Evolutionary conservation across 495 filamentous ascomycete genomes (phyloP).

Genomic region (Podospora pseudocomata): DNA sequence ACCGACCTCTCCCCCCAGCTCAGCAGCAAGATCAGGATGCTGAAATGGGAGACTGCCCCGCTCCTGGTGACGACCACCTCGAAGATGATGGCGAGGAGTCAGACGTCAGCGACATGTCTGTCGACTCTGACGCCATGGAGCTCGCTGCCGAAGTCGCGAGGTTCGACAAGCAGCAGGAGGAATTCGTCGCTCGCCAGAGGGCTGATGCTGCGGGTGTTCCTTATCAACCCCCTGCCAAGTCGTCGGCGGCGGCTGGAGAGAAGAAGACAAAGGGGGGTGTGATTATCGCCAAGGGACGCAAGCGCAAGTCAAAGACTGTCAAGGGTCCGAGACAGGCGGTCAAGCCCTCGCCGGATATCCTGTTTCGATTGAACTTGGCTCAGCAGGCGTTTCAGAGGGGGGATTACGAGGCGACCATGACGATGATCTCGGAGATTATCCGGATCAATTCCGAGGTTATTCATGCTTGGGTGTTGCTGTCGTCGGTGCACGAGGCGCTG

Average conservation of each 20-base stretch:
- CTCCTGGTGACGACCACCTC: conserved; percentile 8
- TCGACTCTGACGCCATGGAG: conserved; percentile 39
- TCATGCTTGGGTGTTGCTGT: conserved; percentile 69
- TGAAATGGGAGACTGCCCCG: conserved; percentile 11
- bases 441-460: conserved; percentile 81
- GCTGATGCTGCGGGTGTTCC: conserved; percentile 18
- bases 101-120: conserved; percentile 32
- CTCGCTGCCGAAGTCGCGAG: conserved; percentile 35
- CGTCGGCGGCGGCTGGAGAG: neutral
- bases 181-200: conserved; percentile 32
- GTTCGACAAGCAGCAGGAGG: conserved; percentile 34
- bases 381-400: conserved; percentile 65
- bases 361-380: conserved; percentile 64
- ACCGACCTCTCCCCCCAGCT: neutral
- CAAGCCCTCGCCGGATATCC: conserved; percentile 72
- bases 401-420: conserved; percentile 60
- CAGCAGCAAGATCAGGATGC: conserved; percentile 9
- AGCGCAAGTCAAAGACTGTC: conserved; percentile 23
- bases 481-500: conserved; percentile 65
- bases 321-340: conserved; percentile 67
- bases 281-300: conserved; percentile 14
- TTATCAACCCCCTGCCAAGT: conserved; percentile 6
- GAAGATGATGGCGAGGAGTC: conserved; percentile 17
- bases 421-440: conserved; percentile 63
- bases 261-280: conserved; percentile 1